A percentile compares a stretch with the other conserved stretches of the same genome.
These are phyloP conservation scores for Scedosporium aurantiacum DNA, from an alignment of 2,329 filamentous ascomycete genomes.

Conservation along the genomic window DNA sequence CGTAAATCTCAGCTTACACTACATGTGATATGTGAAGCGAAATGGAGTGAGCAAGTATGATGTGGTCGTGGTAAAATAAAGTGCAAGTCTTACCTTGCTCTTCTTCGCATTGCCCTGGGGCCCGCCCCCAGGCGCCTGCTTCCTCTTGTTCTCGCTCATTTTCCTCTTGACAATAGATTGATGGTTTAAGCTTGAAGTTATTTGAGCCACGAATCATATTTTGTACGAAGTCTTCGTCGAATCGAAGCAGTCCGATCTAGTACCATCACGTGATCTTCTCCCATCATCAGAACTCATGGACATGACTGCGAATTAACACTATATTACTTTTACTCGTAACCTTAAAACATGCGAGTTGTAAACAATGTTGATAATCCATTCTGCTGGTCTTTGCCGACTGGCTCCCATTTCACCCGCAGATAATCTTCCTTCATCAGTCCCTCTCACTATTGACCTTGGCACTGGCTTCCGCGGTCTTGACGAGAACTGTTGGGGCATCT, in stretches of 20 bases:
- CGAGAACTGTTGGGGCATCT: constrained; percentile 62
- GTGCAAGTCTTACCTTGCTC: constrained; percentile 24
- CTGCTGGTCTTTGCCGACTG: no score
- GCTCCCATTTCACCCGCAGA: no score
- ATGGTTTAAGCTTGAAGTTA: no score
- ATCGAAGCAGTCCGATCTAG: no score
- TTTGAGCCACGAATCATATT: no score
- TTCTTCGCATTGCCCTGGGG: constrained; percentile 22
- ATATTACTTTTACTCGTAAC: no score
- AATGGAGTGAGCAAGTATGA: not conserved
- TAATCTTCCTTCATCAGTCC: constrained; percentile 13
- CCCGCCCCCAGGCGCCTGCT: constrained; percentile 16
- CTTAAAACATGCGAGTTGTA: no score
- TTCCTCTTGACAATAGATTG: not conserved
- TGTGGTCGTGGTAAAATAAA: not conserved
- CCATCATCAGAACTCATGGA: no score
- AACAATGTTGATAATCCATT: no score
- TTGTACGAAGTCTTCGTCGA: no score
- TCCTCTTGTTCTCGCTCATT: constrained; percentile 3
- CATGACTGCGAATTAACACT: no score
- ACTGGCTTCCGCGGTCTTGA: constrained; percentile 59
- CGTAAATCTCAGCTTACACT: not conserved
- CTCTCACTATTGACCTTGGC: constrained; percentile 53
- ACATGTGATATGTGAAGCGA: not conserved
- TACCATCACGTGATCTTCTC: no score